Evolutionary conservation across 129 eudicot genomes (phyloP).

Genomic region (Helianthus annuus): DNA sequence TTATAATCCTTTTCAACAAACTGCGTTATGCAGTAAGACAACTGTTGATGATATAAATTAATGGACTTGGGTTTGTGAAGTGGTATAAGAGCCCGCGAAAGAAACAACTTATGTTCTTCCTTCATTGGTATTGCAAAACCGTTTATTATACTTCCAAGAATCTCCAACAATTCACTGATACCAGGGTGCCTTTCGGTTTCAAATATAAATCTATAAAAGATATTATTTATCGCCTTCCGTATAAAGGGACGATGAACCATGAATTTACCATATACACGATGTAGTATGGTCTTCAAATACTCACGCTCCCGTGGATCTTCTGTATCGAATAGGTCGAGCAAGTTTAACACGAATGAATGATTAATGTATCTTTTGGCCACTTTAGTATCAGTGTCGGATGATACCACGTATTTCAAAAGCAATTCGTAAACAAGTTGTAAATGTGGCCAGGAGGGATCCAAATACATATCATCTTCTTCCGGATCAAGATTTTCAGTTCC

Average conservation of each 20-base stretch:
- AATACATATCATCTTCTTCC: slow-evolving; percentile 57
- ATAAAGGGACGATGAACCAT: slow-evolving; percentile 75
- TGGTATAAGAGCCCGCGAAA: slow-evolving; percentile 60
- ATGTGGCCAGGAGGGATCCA: slow-evolving; percentile 69
- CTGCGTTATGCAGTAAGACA: slow-evolving; percentile 61
- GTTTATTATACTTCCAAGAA: slow-evolving; percentile 66
- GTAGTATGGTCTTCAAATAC: slow-evolving; percentile 63
- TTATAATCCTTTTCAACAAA: slow-evolving; percentile 63
- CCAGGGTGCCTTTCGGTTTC: slow-evolving; percentile 67
- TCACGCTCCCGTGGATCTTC: slow-evolving; percentile 65
- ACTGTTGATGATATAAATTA: slow-evolving; percentile 57
- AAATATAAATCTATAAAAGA: slow-evolving; percentile 65
- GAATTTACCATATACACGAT: slow-evolving; percentile 60
- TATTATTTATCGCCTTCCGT: slow-evolving; percentile 62
- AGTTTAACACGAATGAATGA: slow-evolving; percentile 57
- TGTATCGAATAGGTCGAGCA: slow-evolving; percentile 60
- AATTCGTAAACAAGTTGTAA: slow-evolving; percentile 60
- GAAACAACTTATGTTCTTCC: slow-evolving; percentile 68
- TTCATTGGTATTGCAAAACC: slow-evolving; percentile 74
- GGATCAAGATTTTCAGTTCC: slow-evolving; percentile 51
- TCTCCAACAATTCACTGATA: slow-evolving; percentile 64
- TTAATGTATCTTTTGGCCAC: slow-evolving; percentile 53
- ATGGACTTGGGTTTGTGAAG: slow-evolving; percentile 65
- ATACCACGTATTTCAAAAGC: slow-evolving; percentile 56
- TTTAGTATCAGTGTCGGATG: slow-evolving; percentile 63